Base-by-base conservation (phyloP, 768 basidiomycete genomes). In the Artomyces pyxidatus region DNA sequence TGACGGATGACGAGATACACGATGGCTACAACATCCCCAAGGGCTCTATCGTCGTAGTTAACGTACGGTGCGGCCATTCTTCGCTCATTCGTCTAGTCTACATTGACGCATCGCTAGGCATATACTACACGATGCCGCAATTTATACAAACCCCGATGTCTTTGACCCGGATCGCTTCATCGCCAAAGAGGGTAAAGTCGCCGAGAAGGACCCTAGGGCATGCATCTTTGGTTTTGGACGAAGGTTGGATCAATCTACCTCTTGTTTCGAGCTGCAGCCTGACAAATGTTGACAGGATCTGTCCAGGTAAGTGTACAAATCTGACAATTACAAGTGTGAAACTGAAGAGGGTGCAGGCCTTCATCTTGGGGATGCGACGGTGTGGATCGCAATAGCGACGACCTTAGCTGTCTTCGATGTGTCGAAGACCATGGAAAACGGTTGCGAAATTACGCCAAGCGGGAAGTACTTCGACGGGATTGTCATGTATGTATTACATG, bases 41-140 rank as follows among this genome's bases (percentile, higher is more conserved):
- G 37, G 68, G 64, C 16, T 63, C 67, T 1, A 50, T 67, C n/a
- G 52, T 70, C 9, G 43, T 68, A 40, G 46, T 62, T 2, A 71
- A 71, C 38, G 56, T 63, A 40, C 62, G 61, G 69, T 68, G 30
- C 14, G 50, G 14, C 27, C 11, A 6, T 25, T 16, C 25, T 7
- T 11, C 5, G 5, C 27, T n/a, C 9, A 25, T 40, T 2, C n/a
- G 9, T 17, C 14, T 3, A 26, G 10, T 26, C 17, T 4, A 12
- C 11, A 21, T 19, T 52, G 29, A 51, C 37, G 5, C 27, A n/a
- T 19, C n/a, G 16, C 17, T 25, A 64, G 63, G 60, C 38, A 42
- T 22, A 58, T 66, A 42, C 47, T 61, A n/a, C 63, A 57, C 30
- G 58, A 66, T 45, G 59, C 59, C 6, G 42, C 49, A 21, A 43